phyloP scores from a whole-genome alignment of 306 rosid genomes.

The Castanospermum australe region DNA sequence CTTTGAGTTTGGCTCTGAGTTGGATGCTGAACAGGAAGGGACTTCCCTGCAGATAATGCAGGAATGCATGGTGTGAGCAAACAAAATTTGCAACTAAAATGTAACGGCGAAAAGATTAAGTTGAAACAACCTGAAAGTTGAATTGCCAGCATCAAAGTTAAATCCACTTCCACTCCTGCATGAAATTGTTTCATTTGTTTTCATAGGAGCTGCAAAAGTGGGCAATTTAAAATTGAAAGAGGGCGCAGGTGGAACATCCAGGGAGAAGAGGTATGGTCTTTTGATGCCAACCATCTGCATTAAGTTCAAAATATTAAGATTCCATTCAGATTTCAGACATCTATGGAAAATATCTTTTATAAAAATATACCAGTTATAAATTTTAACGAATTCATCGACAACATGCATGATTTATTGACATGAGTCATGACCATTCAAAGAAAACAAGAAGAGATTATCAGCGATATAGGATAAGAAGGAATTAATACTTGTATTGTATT shows the following conservation, averaged over 20 bases:
- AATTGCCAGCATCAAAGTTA: slow-evolving; percentile 32
- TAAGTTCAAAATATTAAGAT: neutral
- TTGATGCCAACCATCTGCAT: slow-evolving; percentile 63
- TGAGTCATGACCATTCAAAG: neutral
- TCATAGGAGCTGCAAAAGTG: slow-evolving; percentile 36
- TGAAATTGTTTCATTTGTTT: slow-evolving; percentile 40
- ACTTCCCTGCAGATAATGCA: slow-evolving; percentile 50
- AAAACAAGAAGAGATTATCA: neutral
- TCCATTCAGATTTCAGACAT: neutral
- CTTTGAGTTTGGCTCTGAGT: slow-evolving; percentile 38
- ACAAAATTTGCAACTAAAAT: neutral
- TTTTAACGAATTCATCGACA: neutral
- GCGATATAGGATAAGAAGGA: neutral
- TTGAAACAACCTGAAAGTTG: slow-evolving; percentile 49
- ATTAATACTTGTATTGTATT: neutral
- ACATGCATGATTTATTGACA: neutral
- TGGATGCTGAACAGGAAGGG: slow-evolving; percentile 42
- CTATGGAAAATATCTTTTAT: neutral
- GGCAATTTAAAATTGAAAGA: slow-evolving; percentile 42
- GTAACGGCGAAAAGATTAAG: slow-evolving; percentile 5
- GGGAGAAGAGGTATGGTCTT: slow-evolving; percentile 63
- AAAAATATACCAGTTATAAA: neutral
- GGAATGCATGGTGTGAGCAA: slow-evolving; percentile 27
- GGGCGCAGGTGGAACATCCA: slow-evolving; percentile 43
- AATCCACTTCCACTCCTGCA: slow-evolving; percentile 31